Evolutionary conservation across 768 basidiomycete genomes (phyloP), one percentile per base, ranked within the genome.

Genomic region (Phylloporus rhodoxanthus): DNA sequence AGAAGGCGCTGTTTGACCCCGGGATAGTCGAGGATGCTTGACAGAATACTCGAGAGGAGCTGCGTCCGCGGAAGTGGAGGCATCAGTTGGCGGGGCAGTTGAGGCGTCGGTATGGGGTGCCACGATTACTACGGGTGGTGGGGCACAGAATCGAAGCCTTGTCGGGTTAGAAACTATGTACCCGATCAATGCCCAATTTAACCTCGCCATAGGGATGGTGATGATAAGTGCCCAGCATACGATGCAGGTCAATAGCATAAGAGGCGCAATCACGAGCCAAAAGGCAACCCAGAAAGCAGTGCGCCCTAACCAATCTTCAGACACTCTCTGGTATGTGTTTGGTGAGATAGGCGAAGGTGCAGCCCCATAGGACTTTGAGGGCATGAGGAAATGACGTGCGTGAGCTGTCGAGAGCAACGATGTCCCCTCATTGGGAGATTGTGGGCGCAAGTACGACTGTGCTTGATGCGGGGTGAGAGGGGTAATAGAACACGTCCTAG

Each of bases 121-220:
- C n/a, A 65, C 54, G 42, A 86, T 79, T 10, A 91, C 78, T 5
- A 81, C 72, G 13, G 82, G 76, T 0, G 87, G 93, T 8, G 96
- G 87, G 4, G 92, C 81, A 57, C 93, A 93, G 73, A 99, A 98
- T 47, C 95, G 89, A 56, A 99, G 86, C 34, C 77, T 76, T 26
- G 84, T 83, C 0, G 96, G 93, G 52, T 85, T 83, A 46, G 75
- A 68, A 61, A 85, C 83, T 44, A 99, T 75, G 65, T 89, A 78
- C 40, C 84, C 82, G 63, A 98, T 77, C 38, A 99, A 78, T n/a
- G 82, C 90, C 95, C 95, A 98, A 57, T 84, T 91, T 44, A 99
- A 78, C 66, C 87, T 95, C 28, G 94, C 96, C 96, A 99, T 99
- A 4, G 96, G 96, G 56, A 99, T 88, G 49, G 94, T 89, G 64